Conservation (phyloP, 805 yeast species). For the Maudiozyma saulgeensis region DNA sequence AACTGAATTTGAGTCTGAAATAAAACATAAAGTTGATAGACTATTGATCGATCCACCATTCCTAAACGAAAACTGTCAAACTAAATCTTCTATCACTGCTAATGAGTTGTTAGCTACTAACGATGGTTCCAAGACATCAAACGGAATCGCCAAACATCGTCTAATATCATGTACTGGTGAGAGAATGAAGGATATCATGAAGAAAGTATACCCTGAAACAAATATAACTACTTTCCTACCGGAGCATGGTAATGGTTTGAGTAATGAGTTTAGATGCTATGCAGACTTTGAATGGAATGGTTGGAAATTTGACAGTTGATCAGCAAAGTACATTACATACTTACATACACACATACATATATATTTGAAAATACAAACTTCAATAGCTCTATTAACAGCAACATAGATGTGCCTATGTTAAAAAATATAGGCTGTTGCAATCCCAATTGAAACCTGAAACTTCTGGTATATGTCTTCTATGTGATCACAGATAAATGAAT, state of each 20-base stretch:
- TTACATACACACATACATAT: background rate
- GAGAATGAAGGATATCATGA: slow-evolving; percentile 62
- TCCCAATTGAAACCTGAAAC: too few relatives aligned
- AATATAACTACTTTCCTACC: slow-evolving; percentile 61
- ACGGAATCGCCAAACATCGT: slow-evolving; percentile 37
- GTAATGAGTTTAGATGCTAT: slow-evolving; percentile 82
- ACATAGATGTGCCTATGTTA: too few relatives aligned
- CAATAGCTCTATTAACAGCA: too few relatives aligned
- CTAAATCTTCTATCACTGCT: slow-evolving; percentile 58
- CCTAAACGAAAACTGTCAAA: slow-evolving; percentile 71
- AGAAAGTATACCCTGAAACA: slow-evolving; percentile 53
- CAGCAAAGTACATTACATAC: background rate
- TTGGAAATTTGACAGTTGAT: slow-evolving; percentile 44
- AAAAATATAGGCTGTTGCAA: too few relatives aligned
- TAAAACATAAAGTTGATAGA: slow-evolving; percentile 58
- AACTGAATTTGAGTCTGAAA: slow-evolving; percentile 42
- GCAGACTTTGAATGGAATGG: slow-evolving; percentile 60
- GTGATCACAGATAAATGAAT: too few relatives aligned
- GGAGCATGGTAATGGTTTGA: slow-evolving; percentile 73
- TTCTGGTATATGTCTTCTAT: too few relatives aligned
- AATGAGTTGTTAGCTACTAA: slow-evolving; percentile 42
- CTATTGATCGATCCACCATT: slow-evolving; percentile 84
- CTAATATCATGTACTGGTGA: slow-evolving; percentile 83
- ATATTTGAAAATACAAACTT: too few relatives aligned
- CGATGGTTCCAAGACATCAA: slow-evolving; percentile 28